These are phyloP conservation scores for Plasmodium fragile DNA, from an alignment of 169 alveolate species.

Conservation along the genomic window DNA sequence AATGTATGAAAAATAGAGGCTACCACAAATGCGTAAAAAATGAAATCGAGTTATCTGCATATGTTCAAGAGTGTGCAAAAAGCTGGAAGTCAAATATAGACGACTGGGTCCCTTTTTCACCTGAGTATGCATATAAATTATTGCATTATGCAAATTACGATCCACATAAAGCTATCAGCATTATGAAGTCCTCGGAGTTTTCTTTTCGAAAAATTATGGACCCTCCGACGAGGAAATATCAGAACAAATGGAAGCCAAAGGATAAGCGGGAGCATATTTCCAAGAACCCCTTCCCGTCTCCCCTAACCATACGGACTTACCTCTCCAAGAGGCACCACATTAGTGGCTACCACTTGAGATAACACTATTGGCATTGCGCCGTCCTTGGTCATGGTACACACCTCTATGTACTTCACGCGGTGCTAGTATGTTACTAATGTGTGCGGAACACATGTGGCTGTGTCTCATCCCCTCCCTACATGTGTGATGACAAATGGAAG, in stretches of 20 bases:
- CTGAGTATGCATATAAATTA: constrained; percentile 91
- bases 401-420: background rate
- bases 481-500: background rate
- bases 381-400: background rate
- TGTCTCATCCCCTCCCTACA: background rate
- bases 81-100: constrained; percentile 88
- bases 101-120: constrained; percentile 92
- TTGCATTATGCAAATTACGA: constrained; percentile 91
- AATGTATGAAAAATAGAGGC: constrained; percentile 60
- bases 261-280: constrained; percentile 89
- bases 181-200: constrained; percentile 79
- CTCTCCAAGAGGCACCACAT: constrained; percentile 81
- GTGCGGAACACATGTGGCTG: background rate
- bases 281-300: constrained; percentile 86
- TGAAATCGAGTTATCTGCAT: constrained; percentile 84
- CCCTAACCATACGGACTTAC: constrained; percentile 84
- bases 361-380: background rate
- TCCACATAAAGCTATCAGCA: constrained; percentile 89
- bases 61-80: constrained; percentile 88
- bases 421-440: background rate
- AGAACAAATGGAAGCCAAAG: constrained; percentile 92
- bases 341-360: constrained; percentile 71
- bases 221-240: constrained; percentile 89
- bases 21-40: constrained; percentile 70
- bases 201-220: constrained; percentile 84